Evolutionary conservation across 805 yeast genomes (phyloP), one percentile per base, ranked within the genome.

Genomic region (Geotrichum ghanense): DNA sequence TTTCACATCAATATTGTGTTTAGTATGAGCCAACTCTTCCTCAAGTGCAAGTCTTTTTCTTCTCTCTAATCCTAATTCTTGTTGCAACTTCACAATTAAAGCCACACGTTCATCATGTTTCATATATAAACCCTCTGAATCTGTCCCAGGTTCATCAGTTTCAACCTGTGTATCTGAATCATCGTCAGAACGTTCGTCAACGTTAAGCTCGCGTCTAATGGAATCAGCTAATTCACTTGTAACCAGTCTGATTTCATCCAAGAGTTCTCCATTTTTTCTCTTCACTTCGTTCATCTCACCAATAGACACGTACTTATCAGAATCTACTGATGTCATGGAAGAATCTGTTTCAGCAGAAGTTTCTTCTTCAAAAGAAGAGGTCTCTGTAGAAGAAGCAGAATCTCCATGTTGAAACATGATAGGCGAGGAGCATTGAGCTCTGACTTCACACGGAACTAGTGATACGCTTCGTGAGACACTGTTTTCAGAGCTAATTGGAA

Each of bases 141-240:
- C 31, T 9, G 12, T 25, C 9, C 12, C 14, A 9, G 9, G 12
- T 14, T 25, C 31, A 14, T 14, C 14, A 9, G 31, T 14, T 25
- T 25, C 31, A 9, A 9, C 31, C 9, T 14, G 9, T 9, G 9
- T 25, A 14, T 25, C 31, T n/a, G 37, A 10, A 4, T 31, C 17
- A 5, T 5, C 37, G 12, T 31, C 37, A 6, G 12, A 16, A 16
- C 37, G 37, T n/a, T 5, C 37, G 5, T 19, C 37, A 31, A 31
- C 12, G 19, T 31, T 31, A 6, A 31, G 10, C 17, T 65, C 69
- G 7, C 69, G 62, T 20, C 67, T 60, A n/a, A 61, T 52, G 3
- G 66, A 52, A 48, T 65, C 69, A 9, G 67, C 66, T 20, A 65
- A 59, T 49, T 65, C 69, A 21, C 60, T 52, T 1, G 66, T 59